A percentile compares a stretch with the other conserved stretches of the same genome.
These are phyloP conservation scores for Elongisporangium prolatum DNA, from an alignment of 352 stramenopile genomes.

Conservation along the genomic window DNA sequence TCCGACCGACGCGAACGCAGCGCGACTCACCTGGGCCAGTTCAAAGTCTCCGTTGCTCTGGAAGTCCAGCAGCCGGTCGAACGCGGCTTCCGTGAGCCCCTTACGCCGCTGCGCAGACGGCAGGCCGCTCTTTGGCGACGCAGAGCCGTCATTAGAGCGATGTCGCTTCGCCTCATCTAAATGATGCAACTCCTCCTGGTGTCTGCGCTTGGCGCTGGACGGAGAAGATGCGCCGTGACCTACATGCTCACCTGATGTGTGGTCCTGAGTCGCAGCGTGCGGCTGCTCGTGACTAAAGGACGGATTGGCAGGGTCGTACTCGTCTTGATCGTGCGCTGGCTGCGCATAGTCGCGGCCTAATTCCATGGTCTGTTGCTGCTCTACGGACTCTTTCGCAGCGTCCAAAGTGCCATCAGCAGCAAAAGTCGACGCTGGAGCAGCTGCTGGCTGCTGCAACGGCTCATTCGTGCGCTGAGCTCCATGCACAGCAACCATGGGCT, in stretches of 20 bases:
- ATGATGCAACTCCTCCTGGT: not conserved
- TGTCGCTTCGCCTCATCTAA: not conserved
- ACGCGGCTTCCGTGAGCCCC: conserved; percentile 53
- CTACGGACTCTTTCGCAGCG: not conserved
- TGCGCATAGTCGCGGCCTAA: too few relatives aligned
- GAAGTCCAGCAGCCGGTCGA: conserved; percentile 77
- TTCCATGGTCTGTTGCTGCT: not conserved
- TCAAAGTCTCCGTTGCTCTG: conserved; percentile 53
- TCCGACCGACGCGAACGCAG: conserved; percentile 58
- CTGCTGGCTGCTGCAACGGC: too few relatives aligned
- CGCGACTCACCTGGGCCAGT: conserved; percentile 68
- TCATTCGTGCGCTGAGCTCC: too few relatives aligned
- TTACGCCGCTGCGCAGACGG: conserved; percentile 34
- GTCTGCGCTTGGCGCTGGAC: too few relatives aligned
- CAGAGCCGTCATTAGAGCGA: conserved; percentile 9
- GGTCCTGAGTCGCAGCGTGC: conserved; percentile 5
- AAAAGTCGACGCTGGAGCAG: too few relatives aligned
- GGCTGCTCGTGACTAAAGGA: conserved; percentile 13
- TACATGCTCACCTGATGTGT: too few relatives aligned
- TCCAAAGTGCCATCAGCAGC: too few relatives aligned
- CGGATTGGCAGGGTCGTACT: conserved; percentile 38
- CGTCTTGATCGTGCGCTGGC: conserved; percentile 14
- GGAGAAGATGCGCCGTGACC: too few relatives aligned
- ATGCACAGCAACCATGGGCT: too few relatives aligned
- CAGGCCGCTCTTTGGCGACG: conserved; percentile 14